phyloP scores from a whole-genome alignment of 208 protist genomes.

The Leishmania gerbilli region DNA sequence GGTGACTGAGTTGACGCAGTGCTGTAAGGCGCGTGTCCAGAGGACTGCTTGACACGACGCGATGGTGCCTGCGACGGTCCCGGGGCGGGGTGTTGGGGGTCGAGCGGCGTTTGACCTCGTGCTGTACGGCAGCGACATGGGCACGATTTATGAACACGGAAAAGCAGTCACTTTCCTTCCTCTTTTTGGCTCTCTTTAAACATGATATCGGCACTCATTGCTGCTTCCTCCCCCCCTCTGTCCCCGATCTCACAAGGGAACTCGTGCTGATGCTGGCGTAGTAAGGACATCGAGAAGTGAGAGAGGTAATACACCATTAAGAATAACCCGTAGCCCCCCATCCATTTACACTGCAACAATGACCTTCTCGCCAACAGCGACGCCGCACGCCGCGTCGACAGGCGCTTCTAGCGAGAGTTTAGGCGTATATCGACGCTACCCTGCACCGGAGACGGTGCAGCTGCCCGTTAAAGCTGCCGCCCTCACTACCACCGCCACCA shows the following conservation, averaged over 20 bases:
- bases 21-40: not conserved
- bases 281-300: not conserved
- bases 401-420: not conserved
- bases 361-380: not conserved
- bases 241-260: not conserved
- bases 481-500: not conserved
- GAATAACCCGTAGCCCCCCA: not conserved
- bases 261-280: not conserved
- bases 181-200: not conserved
- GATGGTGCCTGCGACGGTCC: not conserved
- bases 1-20: no score
- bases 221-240: not conserved
- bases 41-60: not conserved
- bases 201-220: not conserved
- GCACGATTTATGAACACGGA: not conserved
- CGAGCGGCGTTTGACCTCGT: not conserved
- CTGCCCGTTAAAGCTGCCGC: not conserved
- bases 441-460: constrained; percentile 18
- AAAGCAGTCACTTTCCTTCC: not conserved
- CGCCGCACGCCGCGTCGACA: not conserved
- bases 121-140: not conserved
- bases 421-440: constrained; percentile 19
- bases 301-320: not conserved
- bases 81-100: no score
- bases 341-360: constrained; percentile 7